Percentiles rank a stretch among this genome's conserved stretches.
These are phyloP conservation scores for Solanum appendiculatum DNA, from an alignment of 257 asterid species.

Conservation along the genomic window DNA sequence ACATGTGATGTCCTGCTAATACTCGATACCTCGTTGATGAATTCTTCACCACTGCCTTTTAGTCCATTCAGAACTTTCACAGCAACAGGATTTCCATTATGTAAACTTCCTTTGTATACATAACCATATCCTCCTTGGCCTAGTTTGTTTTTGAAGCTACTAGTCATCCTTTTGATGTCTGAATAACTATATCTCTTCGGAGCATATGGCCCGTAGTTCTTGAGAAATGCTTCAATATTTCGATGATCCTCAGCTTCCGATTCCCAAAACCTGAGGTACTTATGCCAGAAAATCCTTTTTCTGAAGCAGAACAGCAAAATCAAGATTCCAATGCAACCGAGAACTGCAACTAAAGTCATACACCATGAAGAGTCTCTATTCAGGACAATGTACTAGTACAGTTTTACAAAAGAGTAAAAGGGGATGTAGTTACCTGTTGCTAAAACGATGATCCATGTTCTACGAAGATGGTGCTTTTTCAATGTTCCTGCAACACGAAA, in stretches of 20 bases:
- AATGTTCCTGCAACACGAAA: neutral
- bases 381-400: neutral
- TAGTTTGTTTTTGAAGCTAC: slow-evolving; percentile 4
- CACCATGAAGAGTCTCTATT: neutral
- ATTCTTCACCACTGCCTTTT: neutral
- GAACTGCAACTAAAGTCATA: neutral
- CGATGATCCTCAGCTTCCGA: neutral
- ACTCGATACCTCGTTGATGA: slow-evolving; percentile 7
- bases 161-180: slow-evolving; percentile 18
- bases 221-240: neutral
- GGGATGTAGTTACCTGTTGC: neutral
- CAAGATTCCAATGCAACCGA: neutral
- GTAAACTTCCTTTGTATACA: slow-evolving; percentile 19
- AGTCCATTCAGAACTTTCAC: slow-evolving; percentile 20
- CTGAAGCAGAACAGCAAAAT: neutral
- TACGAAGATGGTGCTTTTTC: neutral
- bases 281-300: neutral
- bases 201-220: neutral
- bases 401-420: neutral
- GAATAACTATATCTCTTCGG: slow-evolving; percentile 13
- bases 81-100: slow-evolving; percentile 14
- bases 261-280: neutral
- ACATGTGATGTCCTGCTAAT: slow-evolving; percentile 36
- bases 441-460: neutral
- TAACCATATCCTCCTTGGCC: slow-evolving; percentile 34